Conservation (phyloP, 1,284 basidiomycete species). For the Ustilago cynodontis region DNA sequence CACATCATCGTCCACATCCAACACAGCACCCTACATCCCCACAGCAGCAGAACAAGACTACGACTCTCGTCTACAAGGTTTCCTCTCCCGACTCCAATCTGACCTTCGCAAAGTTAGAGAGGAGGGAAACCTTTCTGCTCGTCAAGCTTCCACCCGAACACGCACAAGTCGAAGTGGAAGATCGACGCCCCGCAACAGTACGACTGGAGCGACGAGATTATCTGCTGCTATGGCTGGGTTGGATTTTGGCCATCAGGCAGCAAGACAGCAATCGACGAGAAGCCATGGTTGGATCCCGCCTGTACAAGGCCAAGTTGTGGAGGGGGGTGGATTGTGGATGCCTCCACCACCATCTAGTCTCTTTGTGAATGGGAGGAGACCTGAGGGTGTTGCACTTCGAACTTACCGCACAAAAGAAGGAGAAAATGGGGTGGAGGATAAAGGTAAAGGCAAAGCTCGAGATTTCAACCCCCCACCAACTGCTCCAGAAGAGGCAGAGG, state of each 20-base stretch:
- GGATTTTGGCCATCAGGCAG: neutral
- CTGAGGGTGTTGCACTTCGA: neutral
- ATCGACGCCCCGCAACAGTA: slow-evolving; percentile 20
- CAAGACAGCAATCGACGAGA: neutral
- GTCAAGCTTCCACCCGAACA: slow-evolving; percentile 12
- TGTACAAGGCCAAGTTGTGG: neutral
- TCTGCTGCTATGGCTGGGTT: slow-evolving; percentile 1
- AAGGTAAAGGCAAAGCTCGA: slow-evolving; percentile 36
- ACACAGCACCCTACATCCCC: neutral
- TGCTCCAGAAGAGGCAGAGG: neutral
- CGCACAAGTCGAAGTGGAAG: slow-evolving; percentile 22
- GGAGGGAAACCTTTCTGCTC: slow-evolving; percentile 39
- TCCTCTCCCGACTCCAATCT: slow-evolving; percentile 42
- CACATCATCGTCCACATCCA: neutral
- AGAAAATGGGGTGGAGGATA: slow-evolving; percentile 3
- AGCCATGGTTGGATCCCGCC: neutral
- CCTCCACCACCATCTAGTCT: slow-evolving; percentile 53
- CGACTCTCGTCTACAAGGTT: slow-evolving; percentile 38
- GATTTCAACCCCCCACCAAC: neutral
- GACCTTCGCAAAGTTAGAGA: slow-evolving; percentile 53
- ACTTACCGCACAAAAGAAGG: neutral
- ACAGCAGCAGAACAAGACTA: slow-evolving; percentile 27
- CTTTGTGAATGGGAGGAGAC: slow-evolving; percentile 16
- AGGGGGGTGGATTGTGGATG: slow-evolving; percentile 38
- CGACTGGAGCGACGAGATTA: neutral